Evolutionary conservation across 2,329 filamentous ascomycete species (phyloP), one percentile per base, ranked within the genome.

Genomic region (Aureobasidium melanogenum): DNA sequence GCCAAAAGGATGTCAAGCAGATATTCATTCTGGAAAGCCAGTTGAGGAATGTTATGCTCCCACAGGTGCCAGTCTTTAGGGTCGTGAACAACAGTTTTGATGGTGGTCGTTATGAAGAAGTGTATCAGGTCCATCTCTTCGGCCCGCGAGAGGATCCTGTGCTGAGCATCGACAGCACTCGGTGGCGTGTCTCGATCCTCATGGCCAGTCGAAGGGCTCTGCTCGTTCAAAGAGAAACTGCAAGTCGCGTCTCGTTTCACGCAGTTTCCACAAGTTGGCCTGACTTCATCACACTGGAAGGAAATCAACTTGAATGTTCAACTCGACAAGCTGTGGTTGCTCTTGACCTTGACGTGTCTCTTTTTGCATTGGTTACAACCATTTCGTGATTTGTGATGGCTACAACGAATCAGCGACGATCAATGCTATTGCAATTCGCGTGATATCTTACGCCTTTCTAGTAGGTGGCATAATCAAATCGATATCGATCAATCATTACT

Each of bases 311-410:
- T 3, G 6, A 2, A 39, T 28, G 10, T 36, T 19, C 14, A 6
- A 15, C 10, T 9, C 15, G 26, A 6, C 24, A 14, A 6, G 12
- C 6, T 26, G 12, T 10, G 41, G 26, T 14, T 1, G 5, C 7
- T 30, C 19, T 39, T 44, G 28, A 74, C 73, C 66, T 74, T 75
- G 46, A 75, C 67, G 62, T 75, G 73, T 22, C 73, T 69, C 28
- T 69, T 69, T 63, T 76, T 75, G 61, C 73, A 75, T 64, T 73
- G 68, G 10, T 65, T 28, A 52, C 74, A 75, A 19, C 73, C 74
- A 60, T 69, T 70, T 38, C 71, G 67, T n/a, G 73, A 75, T 64
- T 75, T 75, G 46, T 67, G 69, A 61, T 75, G 74, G 1, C 32
- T 36, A 36, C 2, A 36, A 15, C 32, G 32, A 36, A 14, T 36